A percentile compares a stretch with the other conserved stretches of the same genome.
Conservation (phyloP, 257 asterid genomes). For the Solanum rostratum region DNA sequence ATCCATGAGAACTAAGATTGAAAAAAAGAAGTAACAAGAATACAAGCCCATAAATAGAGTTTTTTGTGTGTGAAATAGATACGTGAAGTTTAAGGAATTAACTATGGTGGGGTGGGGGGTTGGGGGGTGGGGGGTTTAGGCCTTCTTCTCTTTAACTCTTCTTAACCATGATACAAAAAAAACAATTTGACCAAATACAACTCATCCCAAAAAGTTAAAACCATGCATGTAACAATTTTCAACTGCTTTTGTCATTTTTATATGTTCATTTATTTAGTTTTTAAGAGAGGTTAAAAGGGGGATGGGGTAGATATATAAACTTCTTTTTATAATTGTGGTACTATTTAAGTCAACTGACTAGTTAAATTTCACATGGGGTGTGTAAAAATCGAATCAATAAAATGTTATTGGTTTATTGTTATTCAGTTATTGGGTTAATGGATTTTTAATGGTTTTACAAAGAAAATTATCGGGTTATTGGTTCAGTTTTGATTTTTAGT, state of each 20-base stretch:
- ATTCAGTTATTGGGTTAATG: too few relatives aligned
- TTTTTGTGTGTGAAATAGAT: constrained; percentile 15
- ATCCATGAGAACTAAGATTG: constrained; percentile 13
- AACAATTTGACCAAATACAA: constrained; percentile 9
- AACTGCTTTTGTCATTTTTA: background rate
- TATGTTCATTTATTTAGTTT: background rate
- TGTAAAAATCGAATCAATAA: too few relatives aligned
- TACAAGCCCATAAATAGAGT: constrained; percentile 26
- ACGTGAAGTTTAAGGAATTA: constrained; percentile 36
- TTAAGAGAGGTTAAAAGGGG: background rate
- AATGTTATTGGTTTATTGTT: too few relatives aligned
- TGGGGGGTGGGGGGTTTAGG: background rate
- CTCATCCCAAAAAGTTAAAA: background rate
- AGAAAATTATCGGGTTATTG: too few relatives aligned
- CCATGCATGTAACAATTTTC: background rate
- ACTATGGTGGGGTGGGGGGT: background rate
- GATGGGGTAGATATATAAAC: background rate
- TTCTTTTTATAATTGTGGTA: background rate
- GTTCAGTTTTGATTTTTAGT: too few relatives aligned
- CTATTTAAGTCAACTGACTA: background rate
- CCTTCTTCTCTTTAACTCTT: background rate
- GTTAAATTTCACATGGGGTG: too few relatives aligned
- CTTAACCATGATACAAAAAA: background rate
- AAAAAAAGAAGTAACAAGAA: constrained; percentile 14
- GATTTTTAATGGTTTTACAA: too few relatives aligned